Evolutionary conservation across 805 yeast genomes (phyloP).

Genomic region (Wickerhamomyces ciferrii): DNA sequence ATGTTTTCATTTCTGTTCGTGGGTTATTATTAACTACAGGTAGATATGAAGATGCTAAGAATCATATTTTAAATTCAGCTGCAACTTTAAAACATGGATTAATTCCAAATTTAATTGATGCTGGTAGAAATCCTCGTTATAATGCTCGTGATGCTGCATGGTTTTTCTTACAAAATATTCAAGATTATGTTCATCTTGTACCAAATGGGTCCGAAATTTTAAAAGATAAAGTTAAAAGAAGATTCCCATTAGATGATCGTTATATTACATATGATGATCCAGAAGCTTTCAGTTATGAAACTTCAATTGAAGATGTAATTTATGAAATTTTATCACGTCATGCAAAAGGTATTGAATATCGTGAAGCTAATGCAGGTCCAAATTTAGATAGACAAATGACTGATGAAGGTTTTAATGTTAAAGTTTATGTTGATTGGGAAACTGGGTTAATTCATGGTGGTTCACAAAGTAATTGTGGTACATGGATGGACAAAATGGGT

Average conservation of each 20-base stretch:
- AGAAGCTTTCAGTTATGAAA: conserved; percentile 67
- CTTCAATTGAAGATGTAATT: conserved; percentile 69
- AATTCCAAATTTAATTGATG: conserved; percentile 88
- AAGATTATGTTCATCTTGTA: conserved; percentile 65
- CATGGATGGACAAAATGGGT: conserved; percentile 99
- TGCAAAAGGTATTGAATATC: conserved; percentile 78
- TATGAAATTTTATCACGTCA: conserved; percentile 84
- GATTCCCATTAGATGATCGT: conserved; percentile 87
- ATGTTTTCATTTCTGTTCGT: conserved; percentile 81
- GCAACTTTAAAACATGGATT: conserved; percentile 90
- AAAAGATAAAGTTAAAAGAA: conserved; percentile 66
- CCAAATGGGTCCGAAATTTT: conserved; percentile 68
- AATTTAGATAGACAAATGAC: conserved; percentile 87
- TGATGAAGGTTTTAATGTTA: conserved; percentile 87
- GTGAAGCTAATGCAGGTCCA: conserved; percentile 95
- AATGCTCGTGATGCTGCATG: conserved; percentile 97
- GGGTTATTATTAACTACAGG: conserved; percentile 79
- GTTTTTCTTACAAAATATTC: conserved; percentile 88
- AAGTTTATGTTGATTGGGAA: conserved; percentile 76
- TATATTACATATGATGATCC: conserved; percentile 66
- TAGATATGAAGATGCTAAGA: conserved; percentile 71
- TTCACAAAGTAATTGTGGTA: conserved; percentile 89
- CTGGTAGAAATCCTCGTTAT: conserved; percentile 90
- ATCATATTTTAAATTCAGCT: conserved; percentile 83
- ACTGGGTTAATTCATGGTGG: conserved; percentile 92